Conservation (phyloP, 306 rosid species). For the Psophocarpus tetragonolobus region DNA sequence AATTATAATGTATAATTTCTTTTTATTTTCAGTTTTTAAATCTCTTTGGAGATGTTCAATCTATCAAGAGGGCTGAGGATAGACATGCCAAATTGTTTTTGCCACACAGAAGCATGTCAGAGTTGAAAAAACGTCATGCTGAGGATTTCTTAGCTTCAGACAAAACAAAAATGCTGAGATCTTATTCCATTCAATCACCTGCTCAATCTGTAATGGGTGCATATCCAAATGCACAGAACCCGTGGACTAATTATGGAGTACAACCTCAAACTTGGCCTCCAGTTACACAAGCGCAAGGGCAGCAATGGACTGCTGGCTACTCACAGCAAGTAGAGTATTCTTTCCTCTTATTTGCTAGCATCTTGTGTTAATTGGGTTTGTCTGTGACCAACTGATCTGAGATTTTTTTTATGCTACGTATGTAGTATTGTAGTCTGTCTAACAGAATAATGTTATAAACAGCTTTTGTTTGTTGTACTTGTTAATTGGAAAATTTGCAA, state of each 20-base stretch:
- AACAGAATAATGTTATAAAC: background rate
- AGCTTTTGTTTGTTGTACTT: background rate
- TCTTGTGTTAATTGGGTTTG: background rate
- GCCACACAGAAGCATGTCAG: slow-evolving; percentile 80
- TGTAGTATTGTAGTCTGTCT: background rate
- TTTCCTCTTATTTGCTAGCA: background rate
- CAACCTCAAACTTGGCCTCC: slow-evolving; percentile 99
- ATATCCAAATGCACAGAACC: slow-evolving; percentile 83
- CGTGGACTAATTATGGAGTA: slow-evolving; percentile 80
- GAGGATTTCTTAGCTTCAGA: slow-evolving; percentile 90
- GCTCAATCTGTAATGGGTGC: slow-evolving; percentile 80
- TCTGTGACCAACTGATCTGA: background rate
- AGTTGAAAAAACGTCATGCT: slow-evolving; percentile 91
- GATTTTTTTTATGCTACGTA: background rate
- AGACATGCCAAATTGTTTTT: slow-evolving; percentile 91
- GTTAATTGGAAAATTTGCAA: background rate
- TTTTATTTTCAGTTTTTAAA: slow-evolving; percentile 75
- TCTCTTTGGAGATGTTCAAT: slow-evolving; percentile 85
- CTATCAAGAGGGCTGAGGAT: slow-evolving; percentile 91
- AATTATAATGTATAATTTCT: background rate
- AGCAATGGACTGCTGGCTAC: slow-evolving; percentile 95
- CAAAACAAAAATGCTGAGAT: slow-evolving; percentile 70
- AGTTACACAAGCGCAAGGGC: slow-evolving; percentile 84
- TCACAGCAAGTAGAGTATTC: slow-evolving; percentile 65
- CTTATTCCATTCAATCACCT: slow-evolving; percentile 76